Evolutionary conservation across 2,329 filamentous ascomycete species (phyloP), one percentile per base, ranked within the genome.

Genomic region (Coleophoma cylindrospora): DNA sequence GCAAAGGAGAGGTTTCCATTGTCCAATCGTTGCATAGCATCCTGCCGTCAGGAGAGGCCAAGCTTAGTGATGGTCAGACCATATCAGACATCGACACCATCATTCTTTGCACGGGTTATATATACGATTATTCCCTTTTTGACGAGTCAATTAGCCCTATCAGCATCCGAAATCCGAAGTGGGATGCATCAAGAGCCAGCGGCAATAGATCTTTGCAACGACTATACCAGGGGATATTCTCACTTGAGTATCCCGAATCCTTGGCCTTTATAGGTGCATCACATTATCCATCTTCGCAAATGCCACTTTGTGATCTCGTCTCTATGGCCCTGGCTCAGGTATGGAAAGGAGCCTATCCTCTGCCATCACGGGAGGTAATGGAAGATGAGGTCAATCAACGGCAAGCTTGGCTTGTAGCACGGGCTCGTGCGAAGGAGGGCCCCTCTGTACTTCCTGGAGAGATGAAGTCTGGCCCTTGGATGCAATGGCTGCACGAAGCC

Each of bases 201-300:
- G 49, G 63, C 50, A 54, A 65, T 51, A 56, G 65, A 54, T 11
- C 64, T 0, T 63, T 72, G 0, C 62, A 68, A 3, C 56, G 66
- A 1, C 60, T 76, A 2, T 76, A 71, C 48, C 67, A 69, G 37
- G 74, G 74, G 55, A 55, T 75, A 4, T 73, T 77, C 53, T 72
- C 73, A 1, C 64, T 72, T 0, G 59, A 66, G 21, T 59, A 71
- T 21, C 70, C 73, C 3, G 64, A 72, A 10, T 72, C 70, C 9
- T 64, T 77, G 4, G 75, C 71, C 0, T 69, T 75, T 46, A 58
- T 74, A 49, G 68, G 69, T 51, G 67, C 67, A 47, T 64, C 65
- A 7, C 65, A 68, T 34, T 60, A 63, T 51, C 60, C 68, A 41
- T 62, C 64, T 45, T 66, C 67, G 63, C 48, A 70, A 53, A 66